Conservation (phyloP, 495 filamentous ascomycete species). For the Penicillium subrubescens region DNA sequence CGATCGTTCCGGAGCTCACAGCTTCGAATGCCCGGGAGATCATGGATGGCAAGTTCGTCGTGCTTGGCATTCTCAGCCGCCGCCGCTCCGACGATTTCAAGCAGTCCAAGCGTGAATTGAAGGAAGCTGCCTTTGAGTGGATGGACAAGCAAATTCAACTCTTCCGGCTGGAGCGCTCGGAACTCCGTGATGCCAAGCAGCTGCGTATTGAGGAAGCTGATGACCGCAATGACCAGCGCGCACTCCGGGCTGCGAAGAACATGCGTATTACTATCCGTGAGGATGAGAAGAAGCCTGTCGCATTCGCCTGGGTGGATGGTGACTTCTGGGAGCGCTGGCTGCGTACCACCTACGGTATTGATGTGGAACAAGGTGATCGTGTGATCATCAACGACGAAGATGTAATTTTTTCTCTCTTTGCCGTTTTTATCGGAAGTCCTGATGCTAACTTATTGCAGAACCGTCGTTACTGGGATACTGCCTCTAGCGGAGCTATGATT, state of each 20-base stretch:
- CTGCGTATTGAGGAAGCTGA: constrained; percentile 94
- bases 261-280: constrained; percentile 88
- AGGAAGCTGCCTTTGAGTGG: constrained; percentile 94
- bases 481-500: constrained; percentile 83
- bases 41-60: constrained; percentile 91
- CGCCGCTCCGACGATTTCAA: constrained; percentile 78
- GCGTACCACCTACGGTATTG: constrained; percentile 87
- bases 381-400: constrained; percentile 98
- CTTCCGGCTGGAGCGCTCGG: constrained; percentile 89
- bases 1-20: constrained; percentile 94
- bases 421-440: not conserved
- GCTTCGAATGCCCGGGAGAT: constrained; percentile 89
- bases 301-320: constrained; percentile 98
- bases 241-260: constrained; percentile 82
- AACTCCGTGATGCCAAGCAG: constrained; percentile 91
- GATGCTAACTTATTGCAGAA: constrained; percentile 58
- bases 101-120: constrained; percentile 82
- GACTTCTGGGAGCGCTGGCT: constrained; percentile 98
- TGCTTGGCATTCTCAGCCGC: constrained; percentile 84
- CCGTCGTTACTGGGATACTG: constrained; percentile 92
- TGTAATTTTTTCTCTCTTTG: constrained; percentile 57
- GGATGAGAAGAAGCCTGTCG: constrained; percentile 82
- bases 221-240: constrained; percentile 87
- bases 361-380: constrained; percentile 80
- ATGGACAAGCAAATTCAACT: constrained; percentile 91